phyloP scores from a whole-genome alignment of 2,329 filamentous ascomycete species.

The Ophiocordyceps camponoti-rufipedis region DNA sequence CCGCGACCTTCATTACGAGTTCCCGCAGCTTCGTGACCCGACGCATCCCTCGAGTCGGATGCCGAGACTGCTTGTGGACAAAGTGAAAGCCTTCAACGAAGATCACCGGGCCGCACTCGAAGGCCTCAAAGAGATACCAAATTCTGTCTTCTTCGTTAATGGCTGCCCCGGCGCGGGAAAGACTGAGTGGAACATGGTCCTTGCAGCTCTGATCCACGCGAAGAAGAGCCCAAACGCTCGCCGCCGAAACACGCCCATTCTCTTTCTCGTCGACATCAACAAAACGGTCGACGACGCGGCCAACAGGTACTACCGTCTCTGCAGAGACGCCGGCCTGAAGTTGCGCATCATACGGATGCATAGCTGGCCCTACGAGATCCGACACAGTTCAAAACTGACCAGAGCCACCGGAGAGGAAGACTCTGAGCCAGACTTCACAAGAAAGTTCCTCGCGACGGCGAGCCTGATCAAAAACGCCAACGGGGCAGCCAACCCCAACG shows the following conservation, averaged over 20 bases:
- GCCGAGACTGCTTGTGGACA: slow-evolving; percentile 8
- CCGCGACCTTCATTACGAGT: slow-evolving; percentile 9
- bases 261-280: slow-evolving; percentile 29
- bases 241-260: slow-evolving; percentile 13
- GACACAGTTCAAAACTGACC: slow-evolving; percentile 13
- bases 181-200: slow-evolving; percentile 25
- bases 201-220: slow-evolving; percentile 19
- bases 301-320: slow-evolving; percentile 19
- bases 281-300: slow-evolving; percentile 26
- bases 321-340: slow-evolving; percentile 15
- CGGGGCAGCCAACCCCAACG: slow-evolving; percentile 4
- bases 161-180: slow-evolving; percentile 29
- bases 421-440: slow-evolving; percentile 13
- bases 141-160: slow-evolving; percentile 24
- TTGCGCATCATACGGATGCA: slow-evolving; percentile 20
- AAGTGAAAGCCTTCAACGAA: slow-evolving; percentile 15
- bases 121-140: slow-evolving; percentile 17
- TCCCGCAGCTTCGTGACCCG: slow-evolving; percentile 17
- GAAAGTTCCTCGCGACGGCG: slow-evolving; percentile 14
- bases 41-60: slow-evolving; percentile 5
- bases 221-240: slow-evolving; percentile 8
- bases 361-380: slow-evolving; percentile 20
- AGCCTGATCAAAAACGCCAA: slow-evolving; percentile 7
- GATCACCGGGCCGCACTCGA: slow-evolving; percentile 20
- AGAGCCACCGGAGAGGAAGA: neutral